Evolutionary conservation across 257 asterid genomes (phyloP).

Genomic region (Solanum phureja): DNA sequence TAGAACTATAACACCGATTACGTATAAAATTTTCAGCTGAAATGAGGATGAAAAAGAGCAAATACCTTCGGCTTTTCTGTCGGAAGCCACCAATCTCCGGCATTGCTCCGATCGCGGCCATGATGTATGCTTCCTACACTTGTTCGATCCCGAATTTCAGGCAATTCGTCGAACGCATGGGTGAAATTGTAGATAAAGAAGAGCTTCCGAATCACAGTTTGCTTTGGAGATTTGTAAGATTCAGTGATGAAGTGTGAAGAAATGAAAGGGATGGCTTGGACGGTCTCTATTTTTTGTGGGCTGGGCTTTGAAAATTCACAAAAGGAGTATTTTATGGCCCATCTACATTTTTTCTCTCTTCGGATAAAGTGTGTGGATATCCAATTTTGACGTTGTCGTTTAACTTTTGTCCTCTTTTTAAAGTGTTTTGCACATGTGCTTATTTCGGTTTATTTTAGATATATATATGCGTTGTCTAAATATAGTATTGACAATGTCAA

Average conservation of each 20-base stretch:
- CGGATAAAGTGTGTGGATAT: background rate
- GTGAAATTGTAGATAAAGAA: background rate
- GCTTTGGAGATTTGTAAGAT: background rate
- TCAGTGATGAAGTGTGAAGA: background rate
- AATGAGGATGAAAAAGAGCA: background rate
- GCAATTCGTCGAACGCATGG: background rate
- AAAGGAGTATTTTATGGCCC: background rate
- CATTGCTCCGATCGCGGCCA: conserved; percentile 1
- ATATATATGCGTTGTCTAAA: background rate
- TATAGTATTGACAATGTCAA: background rate
- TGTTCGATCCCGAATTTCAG: background rate
- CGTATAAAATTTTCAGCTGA: background rate
- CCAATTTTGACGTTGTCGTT: background rate
- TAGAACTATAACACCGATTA: background rate
- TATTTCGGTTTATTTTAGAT: background rate
- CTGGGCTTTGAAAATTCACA: background rate
- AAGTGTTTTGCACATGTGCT: background rate
- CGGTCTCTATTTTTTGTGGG: background rate
- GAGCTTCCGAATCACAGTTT: background rate
- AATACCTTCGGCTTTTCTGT: background rate
- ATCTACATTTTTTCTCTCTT: background rate
- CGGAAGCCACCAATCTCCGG: background rate
- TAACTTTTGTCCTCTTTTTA: background rate
- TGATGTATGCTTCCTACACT: background rate
- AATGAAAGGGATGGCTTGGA: background rate